A percentile compares a stretch with the other conserved stretches of the same genome.
phyloP scores from a whole-genome alignment of 148 eudicot species.

The Rhododendron ferrugineum region DNA sequence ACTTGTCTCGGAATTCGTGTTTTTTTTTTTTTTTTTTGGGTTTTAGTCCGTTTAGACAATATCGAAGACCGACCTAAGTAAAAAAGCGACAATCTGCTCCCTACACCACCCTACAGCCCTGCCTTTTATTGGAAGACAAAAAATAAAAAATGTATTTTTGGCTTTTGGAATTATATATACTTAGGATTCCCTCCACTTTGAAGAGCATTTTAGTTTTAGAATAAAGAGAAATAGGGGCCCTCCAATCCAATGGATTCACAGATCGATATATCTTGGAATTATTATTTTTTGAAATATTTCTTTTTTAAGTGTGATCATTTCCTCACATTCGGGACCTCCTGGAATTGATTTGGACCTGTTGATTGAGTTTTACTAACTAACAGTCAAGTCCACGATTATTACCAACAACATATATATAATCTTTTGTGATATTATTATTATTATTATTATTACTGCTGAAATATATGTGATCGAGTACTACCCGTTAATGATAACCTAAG shows the following conservation, averaged over 20 bases:
- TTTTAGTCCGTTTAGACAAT: too few species aligned
- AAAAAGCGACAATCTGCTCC: neutral
- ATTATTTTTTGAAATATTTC: neutral
- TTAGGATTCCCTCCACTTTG: slow-evolving; percentile 36
- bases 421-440: neutral
- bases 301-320: neutral
- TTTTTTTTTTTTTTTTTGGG: too few species aligned
- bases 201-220: slow-evolving; percentile 10
- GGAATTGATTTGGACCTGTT: neutral
- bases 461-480: neutral
- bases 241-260: neutral
- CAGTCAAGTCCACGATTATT: neutral
- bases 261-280: neutral
- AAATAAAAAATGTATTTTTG: slow-evolving; percentile 17
- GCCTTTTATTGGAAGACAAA: slow-evolving; percentile 9
- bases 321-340: neutral
- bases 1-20: too few species aligned
- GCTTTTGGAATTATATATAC: slow-evolving; percentile 27
- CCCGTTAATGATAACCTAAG: neutral
- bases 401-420: neutral
- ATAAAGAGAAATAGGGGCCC: slow-evolving; percentile 19
- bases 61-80: too few species aligned
- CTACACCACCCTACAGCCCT: slow-evolving; percentile 6
- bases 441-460: neutral
- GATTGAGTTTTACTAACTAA: neutral